phyloP scores from a whole-genome alignment of 371 early-diverging fungal species.

The Dichotomocladium elegans region DNA sequence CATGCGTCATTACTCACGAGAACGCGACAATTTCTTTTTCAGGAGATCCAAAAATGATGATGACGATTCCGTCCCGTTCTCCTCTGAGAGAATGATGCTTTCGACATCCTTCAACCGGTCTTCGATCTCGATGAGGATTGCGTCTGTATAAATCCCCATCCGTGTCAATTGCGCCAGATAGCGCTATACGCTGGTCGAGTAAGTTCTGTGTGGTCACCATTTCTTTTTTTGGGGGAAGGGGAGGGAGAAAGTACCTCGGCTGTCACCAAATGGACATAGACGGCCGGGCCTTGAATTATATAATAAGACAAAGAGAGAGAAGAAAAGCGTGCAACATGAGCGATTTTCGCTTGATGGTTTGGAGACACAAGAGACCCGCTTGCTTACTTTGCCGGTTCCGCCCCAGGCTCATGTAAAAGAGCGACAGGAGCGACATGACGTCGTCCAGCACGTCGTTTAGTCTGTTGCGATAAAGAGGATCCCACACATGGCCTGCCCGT shows the following conservation, averaged over 20 bases:
- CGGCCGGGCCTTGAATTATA: conserved; percentile 53
- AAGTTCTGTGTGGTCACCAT: too few species aligned
- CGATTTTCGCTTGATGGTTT: too few species aligned
- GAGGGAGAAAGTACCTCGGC: conserved; percentile 55
- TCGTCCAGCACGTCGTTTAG: conserved; percentile 77
- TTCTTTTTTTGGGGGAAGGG: too few species aligned
- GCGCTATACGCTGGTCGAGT: conserved; percentile 37
- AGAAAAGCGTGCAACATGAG: too few species aligned
- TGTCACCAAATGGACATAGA: conserved; percentile 74
- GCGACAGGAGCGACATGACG: conserved; percentile 71
- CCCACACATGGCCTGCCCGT: conserved; percentile 41
- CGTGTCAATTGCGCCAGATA: conserved; percentile 67
- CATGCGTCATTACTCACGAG: conserved; percentile 38
- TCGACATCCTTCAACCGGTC: conserved; percentile 58
- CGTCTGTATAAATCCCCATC: conserved; percentile 65
- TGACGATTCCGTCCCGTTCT: conserved; percentile 17
- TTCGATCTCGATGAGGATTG: conserved; percentile 59
- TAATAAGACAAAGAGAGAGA: not conserved
- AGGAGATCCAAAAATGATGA: conserved; percentile 53
- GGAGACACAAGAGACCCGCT: too few species aligned
- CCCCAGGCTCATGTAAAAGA: conserved; percentile 78
- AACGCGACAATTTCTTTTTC: conserved; percentile 48
- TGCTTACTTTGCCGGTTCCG: conserved; percentile 65
- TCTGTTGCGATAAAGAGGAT: conserved; percentile 47
- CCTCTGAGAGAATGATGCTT: conserved; percentile 50